Base-by-base conservation (phyloP, 345 rosid species). In the Bruguiera parviflora region DNA sequence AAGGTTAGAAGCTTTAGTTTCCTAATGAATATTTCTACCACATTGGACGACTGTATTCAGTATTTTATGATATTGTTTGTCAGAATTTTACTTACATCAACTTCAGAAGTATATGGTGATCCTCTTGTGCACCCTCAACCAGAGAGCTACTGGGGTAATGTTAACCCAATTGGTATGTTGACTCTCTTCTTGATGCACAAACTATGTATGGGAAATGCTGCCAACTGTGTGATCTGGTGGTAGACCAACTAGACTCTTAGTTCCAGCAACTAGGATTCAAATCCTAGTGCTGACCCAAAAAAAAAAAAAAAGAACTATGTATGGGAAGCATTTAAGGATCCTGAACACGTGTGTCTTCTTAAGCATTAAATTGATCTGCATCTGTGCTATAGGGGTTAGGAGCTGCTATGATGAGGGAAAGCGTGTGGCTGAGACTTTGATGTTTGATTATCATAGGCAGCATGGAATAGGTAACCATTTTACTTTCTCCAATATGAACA, bases 391-490 rank as follows among this genome's bases (percentile, higher is more conserved):
- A 95, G 96, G 97, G 63, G 97, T 95, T 66, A 78, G 96, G 64
- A 92, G 99, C 80, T 95, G 97, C 85, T 92, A 92, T 60, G 97
- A 92, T 73, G 96, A 92, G 84, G 98, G 98, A 76, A 92, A 92
- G 87, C 95, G 98, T 73, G 98, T 92, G 29, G 98, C 98, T 72
- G 98, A 92, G 77, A 92, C 98, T 53, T 85, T 92, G 65, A 92
- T 92, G 98, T 92, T 90, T 80, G 98, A 92, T 79, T 92, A 92
- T 82, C 98, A 92, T 77, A 90, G 96, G 82, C 98, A 92, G 71
- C 98, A 92, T 70, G 97, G 98, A 63, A 85, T 92, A 13, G 96
- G 97, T 92, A 79, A 72, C 63, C 64, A 11, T 53, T 58, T 49
- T 47, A 27, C 60, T 69, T 58, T 53, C 52, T 68, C 24, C 68